Base-by-base conservation (phyloP, 1,139 yeast species). In the Magnusiomyces paraingens region DNA sequence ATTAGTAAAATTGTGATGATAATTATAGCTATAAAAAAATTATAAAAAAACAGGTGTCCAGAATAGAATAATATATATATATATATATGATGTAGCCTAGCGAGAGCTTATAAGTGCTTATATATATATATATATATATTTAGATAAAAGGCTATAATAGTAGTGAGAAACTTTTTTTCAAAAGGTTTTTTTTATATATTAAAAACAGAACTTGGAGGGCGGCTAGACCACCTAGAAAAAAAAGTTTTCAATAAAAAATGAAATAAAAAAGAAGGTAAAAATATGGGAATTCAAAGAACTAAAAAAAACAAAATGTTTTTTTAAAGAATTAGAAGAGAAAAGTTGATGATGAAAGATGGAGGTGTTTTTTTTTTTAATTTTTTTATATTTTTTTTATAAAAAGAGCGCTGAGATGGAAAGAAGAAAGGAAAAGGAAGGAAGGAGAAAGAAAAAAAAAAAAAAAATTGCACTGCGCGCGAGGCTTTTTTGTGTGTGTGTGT, bases 361-460 rank as follows among this genome's bases (percentile, higher is more conserved):
- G 38, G 14, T 35, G 41, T 38, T 17, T n/a, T n/a, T n/a, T 38
- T 38, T 38, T 4, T 4, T 38, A n/a, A n/a, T 4, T 38, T 38
- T 4, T 38, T 11, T 35, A 14, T 14, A 11, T 35, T 35, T 14
- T 35, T 35, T 11, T 35, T 35, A 35, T 35, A 35, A n/a, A 38
- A 6, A n/a, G 5, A 17, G 41, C 18, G 41, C 15, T 38, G 15
- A 17, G 18, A 38, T 36, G 46, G 41, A 38, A 44, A 35, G 43
- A 47, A 50, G 47, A 47, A 45, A 18, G 44, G 50, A 55, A 29
- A 36, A 41, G 58, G 46, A 21, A 48, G 47, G 55, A 50, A 40
- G 52, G 52, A 45, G 49, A 48, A 29, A 52, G 52, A 48, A 46
- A 50, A 43, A 48, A 29, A 52, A 51, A 48, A 46, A 50, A 43